phyloP scores from a whole-genome alignment of 768 basidiomycete genomes.

The Neoboletus magnificus region DNA sequence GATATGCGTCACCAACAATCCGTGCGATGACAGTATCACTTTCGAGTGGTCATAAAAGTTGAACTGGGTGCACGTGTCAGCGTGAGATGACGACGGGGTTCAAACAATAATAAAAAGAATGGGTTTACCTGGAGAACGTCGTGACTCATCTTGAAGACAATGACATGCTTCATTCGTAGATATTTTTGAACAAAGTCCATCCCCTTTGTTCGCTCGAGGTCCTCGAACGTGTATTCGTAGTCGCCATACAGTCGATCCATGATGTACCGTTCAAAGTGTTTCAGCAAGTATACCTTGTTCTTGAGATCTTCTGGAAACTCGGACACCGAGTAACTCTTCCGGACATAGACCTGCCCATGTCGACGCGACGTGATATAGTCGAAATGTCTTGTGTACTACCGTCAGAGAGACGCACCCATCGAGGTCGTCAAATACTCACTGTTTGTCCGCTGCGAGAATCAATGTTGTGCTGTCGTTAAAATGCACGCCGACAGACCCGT shows the following conservation, averaged over 20 bases:
- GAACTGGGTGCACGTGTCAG: conserved; percentile 54
- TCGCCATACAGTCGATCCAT: conserved; percentile 85
- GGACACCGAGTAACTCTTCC: conserved; percentile 67
- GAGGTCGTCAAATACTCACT: conserved; percentile 46
- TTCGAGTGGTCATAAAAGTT: conserved; percentile 99
- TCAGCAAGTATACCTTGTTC: conserved; percentile 87
- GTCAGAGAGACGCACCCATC: background rate
- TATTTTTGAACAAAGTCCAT: conserved; percentile 98
- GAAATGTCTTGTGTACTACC: conserved; percentile 51
- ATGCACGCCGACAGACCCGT: conserved; percentile 91
- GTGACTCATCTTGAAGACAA: conserved; percentile 94
- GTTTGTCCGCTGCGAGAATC: conserved; percentile 80
- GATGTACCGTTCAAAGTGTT: conserved; percentile 94
- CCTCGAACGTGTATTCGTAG: conserved; percentile 78
- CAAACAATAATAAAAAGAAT: background rate
- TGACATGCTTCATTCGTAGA: conserved; percentile 93
- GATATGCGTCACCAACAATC: conserved; percentile 80
- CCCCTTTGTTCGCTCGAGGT: conserved; percentile 62
- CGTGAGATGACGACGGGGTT: background rate
- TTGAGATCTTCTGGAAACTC: conserved; percentile 80
- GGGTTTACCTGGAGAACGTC: conserved; percentile 81
- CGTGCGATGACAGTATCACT: conserved; percentile 80
- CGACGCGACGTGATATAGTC: conserved; percentile 79
- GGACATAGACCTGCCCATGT: conserved; percentile 63
- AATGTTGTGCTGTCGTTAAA: conserved; percentile 94